A percentile compares a stretch with the other conserved stretches of the same genome.
These are phyloP conservation scores for Gracilaria vermiculophylla DNA, from an alignment of 23 red algal genomes.

Conservation along the genomic window DNA sequence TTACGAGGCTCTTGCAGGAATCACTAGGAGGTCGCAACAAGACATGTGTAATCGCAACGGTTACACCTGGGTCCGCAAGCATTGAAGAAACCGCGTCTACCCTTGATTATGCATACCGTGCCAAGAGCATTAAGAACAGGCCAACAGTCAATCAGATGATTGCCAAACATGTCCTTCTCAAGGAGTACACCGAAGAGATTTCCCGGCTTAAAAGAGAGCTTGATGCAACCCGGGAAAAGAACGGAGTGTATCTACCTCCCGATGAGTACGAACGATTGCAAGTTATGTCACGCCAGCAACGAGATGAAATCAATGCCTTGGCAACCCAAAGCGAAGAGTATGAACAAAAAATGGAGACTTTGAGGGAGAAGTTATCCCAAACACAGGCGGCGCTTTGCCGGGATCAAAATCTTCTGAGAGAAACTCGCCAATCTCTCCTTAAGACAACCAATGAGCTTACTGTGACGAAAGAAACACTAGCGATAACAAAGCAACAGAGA, in stretches of 20 bases:
- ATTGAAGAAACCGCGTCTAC: constrained; percentile 93
- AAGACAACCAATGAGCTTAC: constrained; percentile 15
- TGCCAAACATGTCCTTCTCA: constrained; percentile 78
- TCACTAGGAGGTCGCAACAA: constrained; percentile 96
- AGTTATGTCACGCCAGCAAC: not conserved
- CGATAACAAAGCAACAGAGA: constrained; percentile 24
- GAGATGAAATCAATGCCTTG: constrained; percentile 17
- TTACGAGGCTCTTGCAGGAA: constrained; percentile 96
- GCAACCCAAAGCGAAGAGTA: constrained; percentile 27
- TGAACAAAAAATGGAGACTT: constrained; percentile 22
- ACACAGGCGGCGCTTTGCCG: constrained; percentile 36
- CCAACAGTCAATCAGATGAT: constrained; percentile 97
- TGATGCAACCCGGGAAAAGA: constrained; percentile 81
- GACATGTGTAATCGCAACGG: constrained; percentile 95
- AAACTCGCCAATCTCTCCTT: not conserved
- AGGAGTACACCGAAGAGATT: constrained; percentile 89
- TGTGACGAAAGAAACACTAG: constrained; percentile 22
- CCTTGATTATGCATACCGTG: constrained; percentile 94
- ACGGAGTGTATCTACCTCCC: constrained; percentile 90
- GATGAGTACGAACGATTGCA: constrained; percentile 84
- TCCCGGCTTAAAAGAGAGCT: constrained; percentile 79
- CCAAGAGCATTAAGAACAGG: constrained; percentile 99
- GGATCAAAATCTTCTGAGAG: constrained; percentile 11
- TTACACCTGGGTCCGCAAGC: constrained; percentile 65
- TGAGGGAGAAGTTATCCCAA: constrained; percentile 47